A percentile compares a stretch with the other conserved stretches of the same genome.
phyloP scores from a whole-genome alignment of 1,139 yeast species.

The Arxiozyma bovina region DNA sequence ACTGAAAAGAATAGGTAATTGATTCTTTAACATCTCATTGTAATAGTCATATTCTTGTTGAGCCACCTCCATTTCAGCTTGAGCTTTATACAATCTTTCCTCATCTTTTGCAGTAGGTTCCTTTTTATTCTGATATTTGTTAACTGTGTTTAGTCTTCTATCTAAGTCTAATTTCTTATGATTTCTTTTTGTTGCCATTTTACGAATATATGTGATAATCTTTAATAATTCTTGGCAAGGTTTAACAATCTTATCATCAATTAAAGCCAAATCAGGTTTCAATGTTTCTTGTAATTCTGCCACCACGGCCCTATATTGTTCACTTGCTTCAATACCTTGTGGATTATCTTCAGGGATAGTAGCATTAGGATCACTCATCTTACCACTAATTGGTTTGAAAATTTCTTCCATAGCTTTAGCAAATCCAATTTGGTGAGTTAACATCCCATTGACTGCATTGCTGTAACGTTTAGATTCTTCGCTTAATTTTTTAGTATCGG shows the following conservation, averaged over 20 bases:
- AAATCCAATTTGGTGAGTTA: slow-evolving; percentile 86
- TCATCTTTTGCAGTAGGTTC: slow-evolving; percentile 83
- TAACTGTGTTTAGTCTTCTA: slow-evolving; percentile 61
- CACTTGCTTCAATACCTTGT: slow-evolving; percentile 90
- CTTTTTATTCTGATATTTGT: slow-evolving; percentile 70
- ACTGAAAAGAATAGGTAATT: slow-evolving; percentile 76
- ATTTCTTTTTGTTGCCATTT: slow-evolving; percentile 90
- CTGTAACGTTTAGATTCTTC: slow-evolving; percentile 87
- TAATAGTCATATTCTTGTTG: slow-evolving; percentile 94
- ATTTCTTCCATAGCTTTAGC: slow-evolving; percentile 91
- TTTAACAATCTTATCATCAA: slow-evolving; percentile 76
- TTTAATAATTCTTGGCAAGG: slow-evolving; percentile 89
- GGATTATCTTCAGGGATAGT: slow-evolving; percentile 88
- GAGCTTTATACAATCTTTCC: slow-evolving; percentile 78
- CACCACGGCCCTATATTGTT: slow-evolving; percentile 81
- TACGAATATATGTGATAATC: slow-evolving; percentile 73
- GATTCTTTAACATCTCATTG: slow-evolving; percentile 86
- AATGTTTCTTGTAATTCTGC: slow-evolving; percentile 74
- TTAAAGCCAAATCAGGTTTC: slow-evolving; percentile 87
- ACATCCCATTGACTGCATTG: slow-evolving; percentile 85
- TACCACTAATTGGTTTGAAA: slow-evolving; percentile 91
- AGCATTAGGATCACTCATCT: slow-evolving; percentile 80
- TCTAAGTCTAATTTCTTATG: slow-evolving; percentile 94
- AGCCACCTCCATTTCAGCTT: slow-evolving; percentile 82
- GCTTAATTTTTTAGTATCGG: slow-evolving; percentile 79